phyloP scores from a whole-genome alignment of 2,329 filamentous ascomycete species.

The Colletotrichum cordylinicola region DNA sequence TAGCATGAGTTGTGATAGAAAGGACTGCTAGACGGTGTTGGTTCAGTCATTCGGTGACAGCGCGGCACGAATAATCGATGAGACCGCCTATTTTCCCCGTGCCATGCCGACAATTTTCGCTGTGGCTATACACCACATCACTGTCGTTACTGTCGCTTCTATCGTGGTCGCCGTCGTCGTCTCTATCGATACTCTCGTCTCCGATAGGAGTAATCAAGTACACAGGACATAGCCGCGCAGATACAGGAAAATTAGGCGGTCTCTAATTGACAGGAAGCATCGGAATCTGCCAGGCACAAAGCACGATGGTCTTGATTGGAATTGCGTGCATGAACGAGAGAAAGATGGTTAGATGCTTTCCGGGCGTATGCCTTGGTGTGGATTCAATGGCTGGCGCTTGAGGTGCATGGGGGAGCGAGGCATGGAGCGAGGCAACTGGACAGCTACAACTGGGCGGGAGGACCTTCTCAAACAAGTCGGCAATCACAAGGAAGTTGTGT shows the following conservation, averaged over 20 bases:
- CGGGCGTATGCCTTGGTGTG: not conserved
- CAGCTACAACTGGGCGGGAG: not conserved
- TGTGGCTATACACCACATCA: no score
- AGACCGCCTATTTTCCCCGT: no score
- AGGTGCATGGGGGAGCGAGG: not conserved
- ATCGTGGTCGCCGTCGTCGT: no score
- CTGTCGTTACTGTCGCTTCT: no score
- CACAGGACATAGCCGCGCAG: no score
- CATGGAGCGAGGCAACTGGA: not conserved
- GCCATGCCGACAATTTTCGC: no score
- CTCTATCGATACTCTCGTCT: no score
- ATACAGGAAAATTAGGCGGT: not conserved
- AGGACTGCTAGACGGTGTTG: not conserved
- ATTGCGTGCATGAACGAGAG: not conserved
- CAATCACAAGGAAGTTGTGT: not conserved
- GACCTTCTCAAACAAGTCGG: not conserved
- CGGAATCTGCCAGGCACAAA: not conserved
- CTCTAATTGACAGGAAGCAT: not conserved
- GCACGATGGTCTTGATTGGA: not conserved
- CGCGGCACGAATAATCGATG: not conserved
- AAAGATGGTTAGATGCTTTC: not conserved
- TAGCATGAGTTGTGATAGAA: not conserved
- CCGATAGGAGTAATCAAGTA: no score
- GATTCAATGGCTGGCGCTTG: not conserved
- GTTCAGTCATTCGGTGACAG: rapidly evolving